Evolutionary conservation across 257 asterid species (phyloP).

Genomic region (Solanum medicagineum): DNA sequence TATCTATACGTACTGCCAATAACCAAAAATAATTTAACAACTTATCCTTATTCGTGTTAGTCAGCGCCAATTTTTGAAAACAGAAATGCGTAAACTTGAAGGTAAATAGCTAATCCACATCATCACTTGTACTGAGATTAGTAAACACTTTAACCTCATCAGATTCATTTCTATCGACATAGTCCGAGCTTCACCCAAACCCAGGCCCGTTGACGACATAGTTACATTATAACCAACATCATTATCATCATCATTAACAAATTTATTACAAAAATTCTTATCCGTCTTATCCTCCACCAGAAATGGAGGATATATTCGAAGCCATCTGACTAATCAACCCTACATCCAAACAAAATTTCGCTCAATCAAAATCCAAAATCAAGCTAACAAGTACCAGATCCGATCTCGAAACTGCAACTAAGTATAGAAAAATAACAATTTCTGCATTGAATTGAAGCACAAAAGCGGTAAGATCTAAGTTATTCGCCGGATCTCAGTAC

Average conservation of each 20-base stretch:
- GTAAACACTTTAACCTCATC: constrained; percentile 66
- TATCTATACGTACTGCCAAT: too few species aligned
- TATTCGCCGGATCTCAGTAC: not conserved
- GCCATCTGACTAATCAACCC: not conserved
- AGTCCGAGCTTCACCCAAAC: not conserved
- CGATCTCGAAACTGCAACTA: not conserved
- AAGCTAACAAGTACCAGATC: not conserved
- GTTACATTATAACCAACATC: constrained; percentile 39
- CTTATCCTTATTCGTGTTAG: too few species aligned
- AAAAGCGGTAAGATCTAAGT: not conserved
- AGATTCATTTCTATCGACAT: constrained; percentile 38
- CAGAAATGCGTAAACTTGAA: too few species aligned
- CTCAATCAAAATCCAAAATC: not conserved
- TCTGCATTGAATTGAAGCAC: not conserved
- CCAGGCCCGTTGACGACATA: constrained; percentile 6
- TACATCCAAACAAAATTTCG: not conserved
- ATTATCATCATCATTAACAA: constrained; percentile 82
- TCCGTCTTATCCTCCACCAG: constrained; percentile 93
- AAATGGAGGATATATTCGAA: constrained; percentile 52
- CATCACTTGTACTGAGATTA: constrained; percentile 48
- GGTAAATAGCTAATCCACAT: not conserved
- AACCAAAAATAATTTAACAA: too few species aligned
- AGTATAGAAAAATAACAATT: not conserved
- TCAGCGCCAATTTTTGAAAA: too few species aligned
- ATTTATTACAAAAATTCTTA: constrained; percentile 85